phyloP scores from a whole-genome alignment of 2,329 filamentous ascomycete genomes.

The Chaetomium olivaceum region DNA sequence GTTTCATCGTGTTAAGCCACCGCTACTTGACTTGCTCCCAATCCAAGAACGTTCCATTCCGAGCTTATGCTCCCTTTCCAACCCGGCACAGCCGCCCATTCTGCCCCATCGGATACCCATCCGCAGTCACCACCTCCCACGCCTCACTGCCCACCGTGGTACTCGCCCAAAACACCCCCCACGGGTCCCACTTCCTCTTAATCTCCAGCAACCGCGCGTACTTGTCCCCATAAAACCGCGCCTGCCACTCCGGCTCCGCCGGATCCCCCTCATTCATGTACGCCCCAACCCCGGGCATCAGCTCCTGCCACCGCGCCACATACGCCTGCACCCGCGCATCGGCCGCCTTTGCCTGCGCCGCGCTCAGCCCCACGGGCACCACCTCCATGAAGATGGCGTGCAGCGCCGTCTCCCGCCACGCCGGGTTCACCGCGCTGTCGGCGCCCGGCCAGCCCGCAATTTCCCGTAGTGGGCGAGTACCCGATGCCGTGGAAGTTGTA shows the following conservation, averaged over 20 bases:
- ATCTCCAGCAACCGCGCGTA: constrained; percentile 39
- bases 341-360: constrained; percentile 21
- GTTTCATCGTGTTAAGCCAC: no score
- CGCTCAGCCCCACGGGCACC: constrained; percentile 23
- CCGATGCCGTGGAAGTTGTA: constrained; percentile 36
- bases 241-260: constrained; percentile 30
- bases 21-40: background rate
- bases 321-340: constrained; percentile 24
- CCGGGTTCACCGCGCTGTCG: constrained; percentile 33
- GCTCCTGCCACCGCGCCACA: constrained; percentile 20
- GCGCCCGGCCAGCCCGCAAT: constrained; percentile 32
- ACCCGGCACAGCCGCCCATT: constrained; percentile 31
- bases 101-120: constrained; percentile 30
- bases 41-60: background rate
- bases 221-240: constrained; percentile 25
- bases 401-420: constrained; percentile 32
- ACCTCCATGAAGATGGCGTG: constrained; percentile 27
- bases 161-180: constrained; percentile 39
- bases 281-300: constrained; percentile 27
- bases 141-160: constrained; percentile 28
- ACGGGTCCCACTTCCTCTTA: constrained; percentile 45
- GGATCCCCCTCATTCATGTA: constrained; percentile 32
- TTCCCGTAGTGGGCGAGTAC: constrained; percentile 27
- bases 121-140: constrained; percentile 26
- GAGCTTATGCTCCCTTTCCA: background rate